A percentile compares a stretch with the other conserved stretches of the same genome.
These are phyloP conservation scores for Yarrowia deformans DNA, from an alignment of 805 yeast genomes.

Conservation along the genomic window DNA sequence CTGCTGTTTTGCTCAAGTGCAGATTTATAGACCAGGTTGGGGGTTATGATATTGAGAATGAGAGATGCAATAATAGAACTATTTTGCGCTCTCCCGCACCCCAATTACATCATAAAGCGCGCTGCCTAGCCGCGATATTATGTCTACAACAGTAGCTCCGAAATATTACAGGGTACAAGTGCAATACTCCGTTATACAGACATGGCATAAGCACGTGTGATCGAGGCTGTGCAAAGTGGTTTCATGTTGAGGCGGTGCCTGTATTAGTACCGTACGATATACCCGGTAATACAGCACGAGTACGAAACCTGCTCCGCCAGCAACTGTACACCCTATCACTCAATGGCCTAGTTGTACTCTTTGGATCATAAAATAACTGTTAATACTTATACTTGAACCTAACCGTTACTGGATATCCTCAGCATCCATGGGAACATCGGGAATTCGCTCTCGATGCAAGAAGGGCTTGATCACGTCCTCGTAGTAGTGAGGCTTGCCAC, in stretches of 20 bases:
- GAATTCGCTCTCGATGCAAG: constrained; percentile 45
- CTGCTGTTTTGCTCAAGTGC: neutral
- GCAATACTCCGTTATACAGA: neutral
- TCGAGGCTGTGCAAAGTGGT: neutral
- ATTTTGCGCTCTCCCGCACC: too few species aligned
- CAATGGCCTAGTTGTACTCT: too few species aligned
- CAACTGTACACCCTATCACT: too few species aligned
- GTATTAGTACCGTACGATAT: neutral
- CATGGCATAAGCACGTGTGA: neutral
- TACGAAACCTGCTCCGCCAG: too few species aligned
- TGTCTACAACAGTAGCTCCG: neutral
- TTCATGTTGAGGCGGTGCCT: neutral
- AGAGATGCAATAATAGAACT: too few species aligned
- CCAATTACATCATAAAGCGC: too few species aligned
- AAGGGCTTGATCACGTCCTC: constrained; percentile 51
- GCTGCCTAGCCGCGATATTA: too few species aligned
- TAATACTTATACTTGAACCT: neutral
- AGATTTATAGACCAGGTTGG: neutral
- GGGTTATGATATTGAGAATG: neutral
- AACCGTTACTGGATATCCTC: constrained; percentile 9
- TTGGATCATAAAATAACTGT: neutral
- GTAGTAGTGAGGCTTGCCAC: constrained; percentile 68
- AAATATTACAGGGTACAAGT: neutral
- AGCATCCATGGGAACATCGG: constrained; percentile 17
- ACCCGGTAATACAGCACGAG: neutral